Evolutionary conservation across 2,329 filamentous ascomycete species (phyloP).

Genomic region (Fusarium solani-melongenae): DNA sequence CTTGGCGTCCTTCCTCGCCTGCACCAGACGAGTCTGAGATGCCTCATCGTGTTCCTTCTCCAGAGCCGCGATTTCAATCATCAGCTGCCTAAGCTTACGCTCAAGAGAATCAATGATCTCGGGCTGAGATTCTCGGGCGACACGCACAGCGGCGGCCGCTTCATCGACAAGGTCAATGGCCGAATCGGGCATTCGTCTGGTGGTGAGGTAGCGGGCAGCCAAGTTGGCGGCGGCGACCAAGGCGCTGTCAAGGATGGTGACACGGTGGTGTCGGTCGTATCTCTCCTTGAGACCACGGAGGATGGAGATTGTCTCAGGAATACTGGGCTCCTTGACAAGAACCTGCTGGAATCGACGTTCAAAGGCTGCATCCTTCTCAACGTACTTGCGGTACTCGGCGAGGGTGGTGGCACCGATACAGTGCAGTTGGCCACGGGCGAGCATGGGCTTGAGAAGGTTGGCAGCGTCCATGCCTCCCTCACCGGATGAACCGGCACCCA

Average conservation of each 20-base stretch:
- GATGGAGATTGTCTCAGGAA: conserved; percentile 94
- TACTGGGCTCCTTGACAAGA: conserved; percentile 90
- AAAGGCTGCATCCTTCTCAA: conserved; percentile 98
- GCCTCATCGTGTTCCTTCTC: conserved; percentile 95
- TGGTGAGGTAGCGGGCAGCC: conserved; percentile 92
- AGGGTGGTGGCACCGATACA: conserved; percentile 98
- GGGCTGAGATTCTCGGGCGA: conserved; percentile 94
- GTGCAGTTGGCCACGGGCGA: conserved; percentile 94
- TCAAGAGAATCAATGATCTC: conserved; percentile 96
- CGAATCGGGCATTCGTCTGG: conserved; percentile 90
- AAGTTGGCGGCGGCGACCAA: conserved; percentile 92
- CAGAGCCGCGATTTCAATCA: conserved; percentile 97
- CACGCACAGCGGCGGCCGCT: conserved; percentile 94
- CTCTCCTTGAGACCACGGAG: conserved; percentile 98
- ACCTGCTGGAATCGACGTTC: conserved; percentile 99
- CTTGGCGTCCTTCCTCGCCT: conserved; percentile 89
- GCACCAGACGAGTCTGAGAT: conserved; percentile 82
- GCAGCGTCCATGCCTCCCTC: conserved; percentile 99
- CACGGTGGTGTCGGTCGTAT: conserved; percentile 98
- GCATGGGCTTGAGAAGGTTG: conserved; percentile 97
- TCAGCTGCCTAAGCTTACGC: conserved; percentile 86
- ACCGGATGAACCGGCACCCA: conserved; percentile 94
- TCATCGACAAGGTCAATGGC: conserved; percentile 97
- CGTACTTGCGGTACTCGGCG: conserved; percentile 96
- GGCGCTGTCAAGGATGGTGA: conserved; percentile 93